These are phyloP conservation scores for Chalciporus piperatus DNA, from an alignment of 768 basidiomycete species.

Conservation along the genomic window DNA sequence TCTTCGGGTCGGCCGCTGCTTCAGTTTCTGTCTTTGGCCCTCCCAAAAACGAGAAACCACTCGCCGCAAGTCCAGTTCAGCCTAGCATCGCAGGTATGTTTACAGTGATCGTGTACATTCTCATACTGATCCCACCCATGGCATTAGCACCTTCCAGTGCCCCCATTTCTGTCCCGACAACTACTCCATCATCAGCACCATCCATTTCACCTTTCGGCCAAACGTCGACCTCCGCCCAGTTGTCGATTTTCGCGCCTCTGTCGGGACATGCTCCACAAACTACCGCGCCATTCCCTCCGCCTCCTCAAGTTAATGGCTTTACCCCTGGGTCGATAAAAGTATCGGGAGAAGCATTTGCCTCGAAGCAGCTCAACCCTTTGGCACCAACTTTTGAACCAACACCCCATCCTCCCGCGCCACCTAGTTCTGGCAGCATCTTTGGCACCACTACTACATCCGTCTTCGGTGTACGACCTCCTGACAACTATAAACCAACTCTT, in stretches of 20 bases:
- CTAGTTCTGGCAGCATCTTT: neutral
- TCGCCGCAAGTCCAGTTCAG: neutral
- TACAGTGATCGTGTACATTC: neutral
- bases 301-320: slow-evolving; percentile 1
- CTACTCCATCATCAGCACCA: neutral
- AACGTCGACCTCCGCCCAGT: neutral
- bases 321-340: neutral
- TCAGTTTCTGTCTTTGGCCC: slow-evolving; percentile 9
- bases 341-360: slow-evolving; percentile 3
- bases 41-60: neutral
- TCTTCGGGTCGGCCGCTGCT: slow-evolving; percentile 3
- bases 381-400: slow-evolving; percentile 17
- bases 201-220: neutral
- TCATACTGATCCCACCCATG: neutral
- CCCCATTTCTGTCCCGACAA: neutral
- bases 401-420: neutral
- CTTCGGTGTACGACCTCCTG: neutral
- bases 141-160: neutral
- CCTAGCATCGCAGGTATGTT: slow-evolving; percentile 15
- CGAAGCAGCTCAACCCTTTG: slow-evolving; percentile 17
- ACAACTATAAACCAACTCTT: neutral
- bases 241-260: neutral
- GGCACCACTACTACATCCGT: neutral
- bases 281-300: neutral
- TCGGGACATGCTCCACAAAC: neutral